Evolutionary conservation across 495 filamentous ascomycete species (phyloP), one percentile per base, ranked within the genome.

Genomic region (Letharia columbiana): DNA sequence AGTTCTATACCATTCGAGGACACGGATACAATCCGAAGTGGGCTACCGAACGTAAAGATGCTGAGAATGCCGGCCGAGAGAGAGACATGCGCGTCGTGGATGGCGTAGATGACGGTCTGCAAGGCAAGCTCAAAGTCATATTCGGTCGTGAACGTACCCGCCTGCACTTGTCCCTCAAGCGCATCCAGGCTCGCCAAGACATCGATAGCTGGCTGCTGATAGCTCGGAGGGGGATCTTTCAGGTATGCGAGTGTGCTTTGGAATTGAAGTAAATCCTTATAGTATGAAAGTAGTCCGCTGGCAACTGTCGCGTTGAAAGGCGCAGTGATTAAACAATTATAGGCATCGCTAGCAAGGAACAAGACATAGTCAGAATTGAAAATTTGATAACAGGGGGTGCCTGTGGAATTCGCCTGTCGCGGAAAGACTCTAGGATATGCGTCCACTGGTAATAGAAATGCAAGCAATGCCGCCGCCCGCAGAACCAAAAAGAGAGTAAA

Each of bases 161-260:
- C 66, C 47, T 75, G 70, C 40, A 81, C 76, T 20, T 78, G 74
- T n/a, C 72, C 62, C 61, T 78, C 65, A 31, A 86, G 78, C 3
- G 65, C 41, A 44, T 78, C 75, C 33, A 87, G 72, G 2, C 73
- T 78, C 10, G 71, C 75, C 10, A 80, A 9, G 7, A 87, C 71
- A 69, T 87, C 84, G 13, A 82, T 71, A 4, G 77, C 66, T 4
- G 81, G 83, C 68, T 84, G 81, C 44, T 80, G 77, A 71, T 87
- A 87, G 20, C 76, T 78, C 20, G 75, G 63, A 2, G 84, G 83
- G 13, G 85, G 85, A 42, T 79, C 76, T 71, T 82, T 84, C 12
- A 86, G 74, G 70, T 82, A 82, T 28, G 77, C 76, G 23, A 84
- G 60, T 0, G 83, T 86, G 40, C 76, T 81, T 65, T 87, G 84